phyloP scores from a whole-genome alignment of 1,284 basidiomycete genomes.

The Ustilago crameri region DNA sequence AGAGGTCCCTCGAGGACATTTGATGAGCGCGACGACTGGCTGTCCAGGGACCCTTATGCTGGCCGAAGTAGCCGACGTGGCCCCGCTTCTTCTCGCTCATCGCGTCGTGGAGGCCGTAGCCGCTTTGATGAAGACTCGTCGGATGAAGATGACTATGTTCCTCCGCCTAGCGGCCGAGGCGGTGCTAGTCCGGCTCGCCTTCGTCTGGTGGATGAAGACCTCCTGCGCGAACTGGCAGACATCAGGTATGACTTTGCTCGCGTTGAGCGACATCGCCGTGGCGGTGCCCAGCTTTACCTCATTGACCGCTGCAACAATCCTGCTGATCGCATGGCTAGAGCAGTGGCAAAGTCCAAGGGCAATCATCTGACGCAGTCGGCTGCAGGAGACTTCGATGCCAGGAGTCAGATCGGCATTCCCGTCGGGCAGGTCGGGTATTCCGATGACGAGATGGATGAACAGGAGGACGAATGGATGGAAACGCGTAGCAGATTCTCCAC shows the following conservation, averaged over 20 bases:
- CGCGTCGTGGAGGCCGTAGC: conserved; percentile 19
- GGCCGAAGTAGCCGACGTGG: conserved; percentile 14
- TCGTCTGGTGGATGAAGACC: conserved; percentile 59
- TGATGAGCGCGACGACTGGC: conserved; percentile 38
- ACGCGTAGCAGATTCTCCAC: conserved; percentile 26
- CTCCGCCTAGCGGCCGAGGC: conserved; percentile 11
- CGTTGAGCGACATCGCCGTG: conserved; percentile 42
- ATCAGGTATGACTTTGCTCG: conserved; percentile 50
- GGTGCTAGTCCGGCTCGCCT: conserved; percentile 18
- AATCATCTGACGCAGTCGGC: conserved; percentile 17
- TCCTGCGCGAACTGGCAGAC: conserved; percentile 59
- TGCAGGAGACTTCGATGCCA: conserved; percentile 19
- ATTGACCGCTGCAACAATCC: conserved; percentile 60
- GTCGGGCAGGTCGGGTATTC: conserved; percentile 22
- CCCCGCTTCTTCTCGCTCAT: conserved; percentile 1
- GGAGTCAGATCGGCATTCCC: conserved; percentile 26
- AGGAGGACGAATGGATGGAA: conserved; percentile 36
- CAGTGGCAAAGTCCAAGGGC: conserved; percentile 39
- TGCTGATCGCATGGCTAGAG: conserved; percentile 51
- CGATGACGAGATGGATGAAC: conserved; percentile 30
- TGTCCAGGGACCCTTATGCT: conserved; percentile 40
- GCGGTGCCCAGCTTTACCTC: conserved; percentile 58
- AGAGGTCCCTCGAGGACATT: conserved; percentile 6
- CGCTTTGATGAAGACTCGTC: conserved; percentile 33
- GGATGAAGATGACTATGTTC: conserved; percentile 32